A percentile compares a stretch with the other conserved stretches of the same genome.
Evolutionary conservation across 331 rosid species (phyloP).

Genomic region (Acacia concinna): DNA sequence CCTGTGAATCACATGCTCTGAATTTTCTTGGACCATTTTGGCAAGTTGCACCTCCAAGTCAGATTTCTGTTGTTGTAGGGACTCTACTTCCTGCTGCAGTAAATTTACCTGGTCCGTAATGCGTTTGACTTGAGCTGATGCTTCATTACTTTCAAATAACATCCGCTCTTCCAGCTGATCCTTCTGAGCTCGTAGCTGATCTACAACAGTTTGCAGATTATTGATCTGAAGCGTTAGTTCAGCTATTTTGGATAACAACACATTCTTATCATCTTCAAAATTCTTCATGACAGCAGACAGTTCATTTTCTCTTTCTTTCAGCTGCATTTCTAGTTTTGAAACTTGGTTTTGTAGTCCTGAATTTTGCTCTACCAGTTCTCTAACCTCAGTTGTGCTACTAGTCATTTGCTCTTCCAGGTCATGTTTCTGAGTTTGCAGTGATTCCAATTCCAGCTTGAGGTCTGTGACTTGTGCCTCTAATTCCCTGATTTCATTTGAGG

Average conservation of each 20-base stretch:
- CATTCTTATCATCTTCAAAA: constrained; percentile 51
- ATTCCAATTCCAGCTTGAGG: constrained; percentile 56
- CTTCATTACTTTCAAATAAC: constrained; percentile 51
- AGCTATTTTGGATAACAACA: constrained; percentile 50
- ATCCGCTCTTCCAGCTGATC: constrained; percentile 60
- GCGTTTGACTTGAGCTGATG: constrained; percentile 51
- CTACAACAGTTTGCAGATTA: constrained; percentile 46
- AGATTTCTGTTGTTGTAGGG: constrained; percentile 46
- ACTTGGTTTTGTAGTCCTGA: constrained; percentile 44
- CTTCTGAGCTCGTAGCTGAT: constrained; percentile 49
- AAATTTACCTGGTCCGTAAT: constrained; percentile 50
- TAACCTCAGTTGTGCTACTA: constrained; percentile 45
- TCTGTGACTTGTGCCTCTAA: constrained; percentile 44
- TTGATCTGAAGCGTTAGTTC: constrained; percentile 56
- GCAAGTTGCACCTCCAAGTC: constrained; percentile 59
- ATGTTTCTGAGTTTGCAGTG: constrained; percentile 46
- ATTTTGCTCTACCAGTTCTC: constrained; percentile 50
- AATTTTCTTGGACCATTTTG: constrained; percentile 48
- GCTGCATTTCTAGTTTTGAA: constrained; percentile 52
- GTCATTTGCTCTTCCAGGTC: constrained; percentile 50
- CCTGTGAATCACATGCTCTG: constrained; percentile 46
- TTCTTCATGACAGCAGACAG: constrained; percentile 45
- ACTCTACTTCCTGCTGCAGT: constrained; percentile 62
- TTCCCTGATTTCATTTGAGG: constrained; percentile 47
- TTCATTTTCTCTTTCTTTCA: constrained; percentile 58